Evolutionary conservation across 441 rosid species (phyloP), one percentile per base, ranked within the genome.

Genomic region (Gossypium schwendimanii): DNA sequence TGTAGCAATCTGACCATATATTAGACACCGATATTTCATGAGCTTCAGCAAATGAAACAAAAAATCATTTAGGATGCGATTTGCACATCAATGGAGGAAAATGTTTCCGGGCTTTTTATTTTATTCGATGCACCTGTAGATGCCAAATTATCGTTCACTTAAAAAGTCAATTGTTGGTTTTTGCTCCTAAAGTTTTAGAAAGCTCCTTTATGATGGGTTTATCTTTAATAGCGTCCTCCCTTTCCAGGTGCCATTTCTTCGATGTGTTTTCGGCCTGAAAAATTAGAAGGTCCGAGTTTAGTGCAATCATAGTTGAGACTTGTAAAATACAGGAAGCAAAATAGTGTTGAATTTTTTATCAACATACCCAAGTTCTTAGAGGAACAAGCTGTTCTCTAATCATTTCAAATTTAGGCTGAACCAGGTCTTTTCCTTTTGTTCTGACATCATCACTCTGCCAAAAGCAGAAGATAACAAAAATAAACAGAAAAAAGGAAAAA

Each of bases 291-390:
- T 73, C 23, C 58, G 21, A 63, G 73, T 80, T 41, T 77, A 76
- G 69, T n/a, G 18, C 57, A 23, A 21, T 26, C 31, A 67, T 7
- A 49, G 23, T 14, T 64, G 33, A 57, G 4, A 39, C 33, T 57
- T 53, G 12, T 8, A 12, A 64, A 57, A 45, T 4, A 50, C 2
- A 4, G 15, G 20, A 74, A 10, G 50, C 36, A 21, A 59, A 20
- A 18, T 2, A 69, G 50, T 45, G 15, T 31, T 72, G 59, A 57
- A 17, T 1, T 57, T 73, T 12, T 24, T 15, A 63, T 65, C 5
- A 10, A 53, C 85, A 53, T 85, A 94, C 98, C 98, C 97, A 92
- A 78, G 75, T 80, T 83, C 78, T 85, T n/a, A 91, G 24, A 10
- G 98, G 98, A 53, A 73, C 72, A 61, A 88, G 55, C 71, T 82